Evolutionary conservation across 2,329 filamentous ascomycete species (phyloP), one percentile per base, ranked within the genome.

Genomic region (Lomentospora prolificans): DNA sequence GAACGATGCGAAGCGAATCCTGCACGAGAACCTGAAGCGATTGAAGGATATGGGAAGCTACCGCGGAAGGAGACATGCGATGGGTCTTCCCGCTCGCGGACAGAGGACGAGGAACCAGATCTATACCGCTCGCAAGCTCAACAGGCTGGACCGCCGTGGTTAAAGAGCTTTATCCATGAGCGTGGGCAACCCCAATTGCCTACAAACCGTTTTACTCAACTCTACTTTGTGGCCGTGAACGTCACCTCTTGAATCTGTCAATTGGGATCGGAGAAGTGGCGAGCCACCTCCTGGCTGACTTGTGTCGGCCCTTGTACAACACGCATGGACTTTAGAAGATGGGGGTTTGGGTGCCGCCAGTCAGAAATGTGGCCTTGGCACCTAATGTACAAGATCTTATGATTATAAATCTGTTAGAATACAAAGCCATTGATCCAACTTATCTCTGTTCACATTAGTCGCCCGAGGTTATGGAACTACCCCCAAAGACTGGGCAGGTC

Each of bases 1-100:
- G 70, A 95, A 87, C 69, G 91, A 97, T 65, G 78, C 95, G 60
- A 78, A 84, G 65, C 81, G 87, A 66, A 75, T 89, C 58, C 73
- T 96, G 36, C 79, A 86, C 64, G 89, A 96, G 52, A 94, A 97
- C 66, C 95, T 99, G 63, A 78, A 78, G 67, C 78, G 92, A 58
- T 66, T 99, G 69, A 89, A 87, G 68, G 91, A 96, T 64, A 96
- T 96, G 75, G 91, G 91, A 52, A 85, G 86, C 3, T 95, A 95
- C 67, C 78, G 94, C 55, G 94, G 94, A 61, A 85, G 88, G 69
- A 78, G 94, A 62, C 94, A 99, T 75, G 92, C 92, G 57, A 91
- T 97, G 86, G 83, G 86, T 58, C 72, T 97, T 73, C 94, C 94
- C 3, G 92, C 94, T 55, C 81, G 94, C 62, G 94, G 94, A 63